Evolutionary conservation across 2,329 filamentous ascomycete species (phyloP).

Genomic region (Fusarium transvaalense): DNA sequence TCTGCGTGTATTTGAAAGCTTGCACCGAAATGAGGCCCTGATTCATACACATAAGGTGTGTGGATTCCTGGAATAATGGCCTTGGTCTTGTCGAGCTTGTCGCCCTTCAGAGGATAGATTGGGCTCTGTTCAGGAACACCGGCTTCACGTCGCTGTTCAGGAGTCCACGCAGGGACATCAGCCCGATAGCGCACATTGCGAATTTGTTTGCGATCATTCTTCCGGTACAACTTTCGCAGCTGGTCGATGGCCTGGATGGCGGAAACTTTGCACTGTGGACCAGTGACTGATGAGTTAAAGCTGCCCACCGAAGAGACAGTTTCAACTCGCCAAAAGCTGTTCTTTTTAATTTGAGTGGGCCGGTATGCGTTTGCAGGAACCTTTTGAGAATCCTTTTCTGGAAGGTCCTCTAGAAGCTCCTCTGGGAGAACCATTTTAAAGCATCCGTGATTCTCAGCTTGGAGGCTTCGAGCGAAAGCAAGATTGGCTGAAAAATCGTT

Average conservation of each 20-base stretch:
- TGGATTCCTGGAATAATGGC: constrained; percentile 57
- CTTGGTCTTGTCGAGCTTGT: constrained; percentile 54
- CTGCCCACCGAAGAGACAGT: constrained; percentile 52
- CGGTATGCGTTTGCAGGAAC: constrained; percentile 55
- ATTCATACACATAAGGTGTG: constrained; percentile 58
- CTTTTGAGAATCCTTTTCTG: constrained; percentile 49
- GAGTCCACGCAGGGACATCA: constrained; percentile 56
- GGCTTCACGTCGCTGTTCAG: constrained; percentile 51
- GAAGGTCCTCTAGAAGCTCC: constrained; percentile 50
- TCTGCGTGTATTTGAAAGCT: constrained; percentile 58
- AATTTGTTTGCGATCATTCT: constrained; percentile 54
- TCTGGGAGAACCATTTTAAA: constrained; percentile 55
- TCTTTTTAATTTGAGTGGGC: constrained; percentile 53
- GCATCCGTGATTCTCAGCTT: constrained; percentile 54
- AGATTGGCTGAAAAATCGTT: constrained; percentile 54
- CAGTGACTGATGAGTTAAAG: constrained; percentile 48
- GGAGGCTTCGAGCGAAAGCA: constrained; percentile 50
- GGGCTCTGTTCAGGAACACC: constrained; percentile 55
- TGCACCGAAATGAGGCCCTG: constrained; percentile 55
- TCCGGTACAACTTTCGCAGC: constrained; percentile 54
- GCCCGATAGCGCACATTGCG: constrained; percentile 55
- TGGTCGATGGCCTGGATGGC: constrained; percentile 50
- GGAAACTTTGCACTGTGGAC: constrained; percentile 44
- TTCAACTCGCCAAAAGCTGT: constrained; percentile 55
- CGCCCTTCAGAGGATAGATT: constrained; percentile 55